Percentiles rank a stretch among this genome's conserved stretches.
phyloP scores from a whole-genome alignment of 768 basidiomycete species.

The Serendipita vermifera region DNA sequence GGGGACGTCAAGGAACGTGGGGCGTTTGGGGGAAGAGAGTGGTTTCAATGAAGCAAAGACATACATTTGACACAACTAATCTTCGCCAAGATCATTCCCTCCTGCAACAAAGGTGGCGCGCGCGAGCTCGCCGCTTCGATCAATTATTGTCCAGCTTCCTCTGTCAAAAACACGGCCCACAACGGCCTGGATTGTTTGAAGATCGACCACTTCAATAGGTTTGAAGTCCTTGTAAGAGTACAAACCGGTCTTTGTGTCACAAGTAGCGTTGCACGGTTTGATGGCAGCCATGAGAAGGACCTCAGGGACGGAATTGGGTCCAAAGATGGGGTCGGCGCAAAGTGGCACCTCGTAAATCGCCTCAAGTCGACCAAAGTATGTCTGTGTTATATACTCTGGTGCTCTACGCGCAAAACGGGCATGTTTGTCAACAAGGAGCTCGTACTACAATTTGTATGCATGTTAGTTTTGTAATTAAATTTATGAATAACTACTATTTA shows the following conservation, averaged over 20 bases:
- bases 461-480: not conserved
- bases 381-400: not conserved
- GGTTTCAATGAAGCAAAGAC: not conserved
- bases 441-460: constrained; percentile 20
- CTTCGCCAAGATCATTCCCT: constrained; percentile 9
- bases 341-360: constrained; percentile 22
- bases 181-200: constrained; percentile 19
- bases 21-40: not conserved
- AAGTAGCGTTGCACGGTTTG: not conserved
- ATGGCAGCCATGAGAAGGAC: constrained; percentile 22
- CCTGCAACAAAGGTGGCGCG: constrained; percentile 13
- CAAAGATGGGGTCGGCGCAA: not conserved
- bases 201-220: constrained; percentile 17
- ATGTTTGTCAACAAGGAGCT: constrained; percentile 23
- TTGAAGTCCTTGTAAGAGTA: constrained; percentile 3
- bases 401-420: constrained; percentile 12
- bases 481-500: constrained; percentile 16
- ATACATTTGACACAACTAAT: not conserved
- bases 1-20: too few relatives aligned
- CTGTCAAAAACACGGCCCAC: constrained; percentile 19
- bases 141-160: constrained; percentile 19
- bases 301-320: constrained; percentile 6
- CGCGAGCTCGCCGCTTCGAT: constrained; percentile 18
- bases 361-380: constrained; percentile 27
- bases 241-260: constrained; percentile 13